A percentile compares a stretch with the other conserved stretches of the same genome.
These are phyloP conservation scores for Excoecaria cochinchinensis DNA, from an alignment of 345 rosid species.

Conservation along the genomic window DNA sequence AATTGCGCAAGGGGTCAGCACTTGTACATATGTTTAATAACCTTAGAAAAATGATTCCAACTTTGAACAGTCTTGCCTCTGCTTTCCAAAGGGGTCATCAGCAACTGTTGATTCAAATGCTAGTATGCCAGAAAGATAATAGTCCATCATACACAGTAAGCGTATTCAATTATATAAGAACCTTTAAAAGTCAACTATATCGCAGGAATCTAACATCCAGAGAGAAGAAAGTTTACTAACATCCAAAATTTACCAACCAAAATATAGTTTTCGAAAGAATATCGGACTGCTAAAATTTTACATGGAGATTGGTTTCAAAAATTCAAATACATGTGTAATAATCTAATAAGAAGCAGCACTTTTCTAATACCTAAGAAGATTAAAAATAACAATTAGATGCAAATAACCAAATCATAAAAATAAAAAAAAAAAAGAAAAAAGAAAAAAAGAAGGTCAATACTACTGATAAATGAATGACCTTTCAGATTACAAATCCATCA, in stretches of 20 bases:
- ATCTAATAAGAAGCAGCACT: neutral
- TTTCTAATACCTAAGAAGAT: neutral
- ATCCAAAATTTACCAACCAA: slow-evolving; percentile 25
- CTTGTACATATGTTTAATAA: neutral
- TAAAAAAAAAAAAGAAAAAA: neutral
- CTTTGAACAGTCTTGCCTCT: slow-evolving; percentile 10
- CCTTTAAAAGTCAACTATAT: slow-evolving; percentile 5
- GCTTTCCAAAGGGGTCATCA: slow-evolving; percentile 8
- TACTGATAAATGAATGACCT: neutral
- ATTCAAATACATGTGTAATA: slow-evolving; percentile 12
- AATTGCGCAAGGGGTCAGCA: neutral
- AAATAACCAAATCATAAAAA: slow-evolving; percentile 13
- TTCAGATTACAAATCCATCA: neutral
- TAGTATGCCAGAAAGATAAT: neutral
- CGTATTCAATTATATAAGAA: slow-evolving; percentile 9
- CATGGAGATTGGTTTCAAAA: slow-evolving; percentile 14
- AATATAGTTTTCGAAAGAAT: neutral
- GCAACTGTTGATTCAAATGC: slow-evolving; percentile 7
- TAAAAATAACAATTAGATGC: slow-evolving; percentile 3
- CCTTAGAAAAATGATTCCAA: slow-evolving; percentile 14
- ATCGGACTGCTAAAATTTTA: slow-evolving; percentile 4
- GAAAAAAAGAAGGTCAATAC: neutral
- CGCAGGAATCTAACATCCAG: slow-evolving; percentile 9
- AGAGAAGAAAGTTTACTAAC: slow-evolving; percentile 20
- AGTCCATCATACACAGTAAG: slow-evolving; percentile 11